Conservation (phyloP, 805 yeast species). For the Debaryomyces maramus region DNA sequence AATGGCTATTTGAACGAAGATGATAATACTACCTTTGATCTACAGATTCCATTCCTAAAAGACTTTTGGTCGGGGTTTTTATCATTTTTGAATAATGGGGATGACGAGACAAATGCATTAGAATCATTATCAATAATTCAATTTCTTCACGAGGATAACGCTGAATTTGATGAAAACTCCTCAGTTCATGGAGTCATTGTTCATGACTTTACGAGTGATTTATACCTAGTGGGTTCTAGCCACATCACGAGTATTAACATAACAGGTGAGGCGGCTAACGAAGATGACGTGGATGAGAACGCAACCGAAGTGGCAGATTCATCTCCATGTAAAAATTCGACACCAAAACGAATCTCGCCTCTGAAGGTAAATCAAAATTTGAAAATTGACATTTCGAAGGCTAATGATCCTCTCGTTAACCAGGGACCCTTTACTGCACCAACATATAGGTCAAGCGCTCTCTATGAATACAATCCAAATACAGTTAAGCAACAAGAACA, state of each 20-base stretch:
- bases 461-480: constrained; percentile 16
- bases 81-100: constrained; percentile 35
- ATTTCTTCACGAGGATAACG: constrained; percentile 21
- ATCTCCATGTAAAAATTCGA: constrained; percentile 34
- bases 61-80: constrained; percentile 42
- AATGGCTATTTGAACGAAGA: constrained; percentile 29
- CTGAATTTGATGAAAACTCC: constrained; percentile 9
- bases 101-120: constrained; percentile 12
- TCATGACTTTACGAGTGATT: constrained; percentile 19
- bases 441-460: constrained; percentile 29
- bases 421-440: constrained; percentile 39
- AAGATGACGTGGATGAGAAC: constrained; percentile 32
- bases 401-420: constrained; percentile 8
- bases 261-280: constrained; percentile 5
- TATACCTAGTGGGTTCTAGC: constrained; percentile 7
- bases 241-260: constrained; percentile 12
- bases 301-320: constrained; percentile 43
- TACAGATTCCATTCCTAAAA: constrained; percentile 38
- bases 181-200: constrained; percentile 23
- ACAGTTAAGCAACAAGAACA: neutral
- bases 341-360: constrained; percentile 14
- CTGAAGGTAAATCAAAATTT: constrained; percentile 8
- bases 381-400: constrained; percentile 18
- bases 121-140: constrained; percentile 29
- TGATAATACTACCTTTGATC: constrained; percentile 16